Base-by-base conservation (phyloP, 179 eudicot genomes). In the Pouteria campechiana region DNA sequence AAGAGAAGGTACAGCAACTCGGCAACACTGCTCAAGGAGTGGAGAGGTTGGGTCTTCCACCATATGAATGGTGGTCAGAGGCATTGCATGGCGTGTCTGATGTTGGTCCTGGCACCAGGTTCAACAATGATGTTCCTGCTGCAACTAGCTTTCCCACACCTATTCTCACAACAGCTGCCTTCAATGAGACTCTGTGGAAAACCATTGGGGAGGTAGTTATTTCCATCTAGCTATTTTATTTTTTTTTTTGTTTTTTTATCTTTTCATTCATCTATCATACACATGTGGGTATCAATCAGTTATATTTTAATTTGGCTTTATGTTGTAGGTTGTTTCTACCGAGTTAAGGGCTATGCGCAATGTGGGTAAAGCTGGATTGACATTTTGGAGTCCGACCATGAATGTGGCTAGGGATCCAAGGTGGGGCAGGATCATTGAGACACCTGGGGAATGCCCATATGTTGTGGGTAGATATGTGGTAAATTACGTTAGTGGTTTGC, bases 51-150 rank as follows among this genome's bases (percentile, higher is more conserved):
- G 68, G 64, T 1, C 32, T 68, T 34, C 52, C 64, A 0, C 17
- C 12, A 9, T 68, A 61, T 18, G 45, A 52, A 45, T 68, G 73
- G 73, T 67, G 73, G 72, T 54, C 61, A 15, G 66, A 66, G 52
- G 71, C 71, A 3, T 14, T 64, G 20, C 66, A 67, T 17, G 72
- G 73, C 7, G 50, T 67, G 9, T 50, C 72, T 4, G 20, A 50
- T 7, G 46, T 51, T 3, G 45, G 46, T 17, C 30, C 4, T 5
- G 58, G 19, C 18, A 32, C 37, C 1, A 31, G 28, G 3, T 57
- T 56, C 13, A 45, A 47, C 14, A 34, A 11, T 1, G 19, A 14
- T 7, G 31, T 62, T 10, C 60, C 59, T 5, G 63, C 60, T 4
- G 73, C 73, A 3, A 67, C 73, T 0, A 61, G 73, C 34, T 67